Evolutionary conservation across 768 basidiomycete species (phyloP).

Genomic region (Trichaptum fuscoviolaceum): DNA sequence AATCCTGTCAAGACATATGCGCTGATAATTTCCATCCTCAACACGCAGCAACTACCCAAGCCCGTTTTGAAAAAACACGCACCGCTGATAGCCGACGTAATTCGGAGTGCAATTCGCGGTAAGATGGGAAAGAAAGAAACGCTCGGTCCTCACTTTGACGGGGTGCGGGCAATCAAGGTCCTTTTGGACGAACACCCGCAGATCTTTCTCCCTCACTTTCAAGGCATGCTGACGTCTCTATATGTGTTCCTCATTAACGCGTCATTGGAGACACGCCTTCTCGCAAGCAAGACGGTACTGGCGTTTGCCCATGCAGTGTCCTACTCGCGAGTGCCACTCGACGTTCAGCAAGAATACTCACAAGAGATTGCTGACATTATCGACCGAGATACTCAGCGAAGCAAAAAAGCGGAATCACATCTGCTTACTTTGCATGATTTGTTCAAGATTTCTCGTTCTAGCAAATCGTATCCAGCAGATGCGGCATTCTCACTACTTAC

Average conservation of each 20-base stretch:
- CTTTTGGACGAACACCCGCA: neutral
- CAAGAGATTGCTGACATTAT: neutral
- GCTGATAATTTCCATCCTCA: neutral
- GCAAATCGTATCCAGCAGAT: neutral
- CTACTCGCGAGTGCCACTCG: neutral
- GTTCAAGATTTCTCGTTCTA: neutral
- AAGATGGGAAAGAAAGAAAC: neutral
- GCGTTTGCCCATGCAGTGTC: neutral
- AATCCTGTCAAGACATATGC: neutral
- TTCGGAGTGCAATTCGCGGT: neutral
- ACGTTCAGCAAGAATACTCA: neutral
- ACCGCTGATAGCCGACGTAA: neutral
- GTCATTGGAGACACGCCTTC: neutral
- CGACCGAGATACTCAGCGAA: neutral
- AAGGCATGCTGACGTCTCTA: neutral
- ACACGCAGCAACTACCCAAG: neutral
- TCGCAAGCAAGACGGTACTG: neutral
- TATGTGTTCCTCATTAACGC: neutral
- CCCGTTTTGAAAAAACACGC: neutral
- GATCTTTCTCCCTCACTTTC: neutral
- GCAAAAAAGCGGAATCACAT: neutral
- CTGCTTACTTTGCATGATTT: neutral
- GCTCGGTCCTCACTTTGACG: neutral
- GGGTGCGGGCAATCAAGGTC: neutral
- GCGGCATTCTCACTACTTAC: slow-evolving; percentile 14